Base-by-base conservation (phyloP, 345 rosid genomes). In the Melaleuca quinquenervia region DNA sequence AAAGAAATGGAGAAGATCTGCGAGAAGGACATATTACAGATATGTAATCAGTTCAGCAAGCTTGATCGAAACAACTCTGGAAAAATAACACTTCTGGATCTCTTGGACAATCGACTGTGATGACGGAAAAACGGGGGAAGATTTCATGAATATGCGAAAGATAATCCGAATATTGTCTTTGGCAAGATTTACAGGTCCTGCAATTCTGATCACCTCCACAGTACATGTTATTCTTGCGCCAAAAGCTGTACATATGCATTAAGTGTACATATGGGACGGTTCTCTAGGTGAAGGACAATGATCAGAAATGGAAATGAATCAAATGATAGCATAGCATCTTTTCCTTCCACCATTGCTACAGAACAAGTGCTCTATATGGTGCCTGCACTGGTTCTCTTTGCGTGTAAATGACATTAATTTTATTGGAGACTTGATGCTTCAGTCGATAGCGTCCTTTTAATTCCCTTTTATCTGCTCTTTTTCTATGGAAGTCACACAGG, bases 1-100 rank as follows among this genome's bases (percentile, higher is more conserved):
- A 94, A 92, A 88, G 98, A 96, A 84, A 92, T 90, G 94, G 95
- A 94, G 60, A 93, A 89, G 91, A 88, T 96, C 12, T 90, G 78
- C 45, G 94, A 93, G 85, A 94, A 91, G 80, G 96, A 96, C 56
- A 86, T 96, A 86, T 22, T 89, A 84, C 92, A 85, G 91, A 89
- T 94, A 82, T 89, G 94, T 84, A 60, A 85, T 80, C 94, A 95
- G 88, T 95, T 94, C 90, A 92, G 84, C 90, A 95, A 92, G 90
- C 94, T 93, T 21, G 95, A 94, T 83, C 83, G 90, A 51, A 88
- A 91, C 92, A 92, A 91, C 90, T 87, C 88, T n/a, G 93, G 94
- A 62, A 94, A 94, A 87, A 92, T 94, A 55, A 93, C 94, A 18
- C 87, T 91, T 53, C 91, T 91, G 9, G 90, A 89, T 89, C 92